Base-by-base conservation (phyloP, 129 eudicot species). In the Escallonia rubra region DNA sequence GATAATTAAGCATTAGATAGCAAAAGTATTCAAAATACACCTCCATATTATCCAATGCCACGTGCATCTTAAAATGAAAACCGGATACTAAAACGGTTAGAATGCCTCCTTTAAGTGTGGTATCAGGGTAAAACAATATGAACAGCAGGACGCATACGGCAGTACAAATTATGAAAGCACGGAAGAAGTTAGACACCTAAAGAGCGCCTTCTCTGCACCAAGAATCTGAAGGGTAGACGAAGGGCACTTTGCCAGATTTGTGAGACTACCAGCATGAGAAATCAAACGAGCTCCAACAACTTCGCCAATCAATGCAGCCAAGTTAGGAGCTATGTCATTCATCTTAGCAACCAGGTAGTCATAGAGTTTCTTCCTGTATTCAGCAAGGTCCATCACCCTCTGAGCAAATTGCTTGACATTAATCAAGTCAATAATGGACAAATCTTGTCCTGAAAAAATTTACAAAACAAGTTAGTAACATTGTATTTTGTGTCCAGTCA, bases 131-230 rank as follows among this genome's bases (percentile, higher is more conserved):
- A 46, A 46, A 46, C 6, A 46, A 46, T 5, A 6, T 46, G 6
- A 9, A 5, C 1, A 56, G 60, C 34, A 56, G 8, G 5, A 1
- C 34, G 43, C 43, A 23, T 46, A 46, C 10, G 10, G 43, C 45
- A 42, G 48, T 38, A 48, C 51, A 38, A 57, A 54, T 13, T 51
- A 39, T 47, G 14, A 8, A 61, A 41, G n/a, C 43, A 65, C 47
- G 57, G 23, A 34, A 12, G 6, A 14, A 55, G 59, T 40, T 49
- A 5, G 54, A 57, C 68, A 90, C 97, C 97, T 87, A 62, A 90
- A 90, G 54, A 89, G 96, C 3, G 98, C 98, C 79, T 92, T 92
- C 76, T 92, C 98, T 10, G 97, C 97, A 59, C 97, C 97, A 59
- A 91, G 96, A 52, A 88, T 91, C 74, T 91, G 97, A 72, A 91